Percentiles rank a stretch among this genome's conserved stretches.
Conservation (phyloP, 192 early-diverging fungal genomes). For the Coemansia sp. region DNA sequence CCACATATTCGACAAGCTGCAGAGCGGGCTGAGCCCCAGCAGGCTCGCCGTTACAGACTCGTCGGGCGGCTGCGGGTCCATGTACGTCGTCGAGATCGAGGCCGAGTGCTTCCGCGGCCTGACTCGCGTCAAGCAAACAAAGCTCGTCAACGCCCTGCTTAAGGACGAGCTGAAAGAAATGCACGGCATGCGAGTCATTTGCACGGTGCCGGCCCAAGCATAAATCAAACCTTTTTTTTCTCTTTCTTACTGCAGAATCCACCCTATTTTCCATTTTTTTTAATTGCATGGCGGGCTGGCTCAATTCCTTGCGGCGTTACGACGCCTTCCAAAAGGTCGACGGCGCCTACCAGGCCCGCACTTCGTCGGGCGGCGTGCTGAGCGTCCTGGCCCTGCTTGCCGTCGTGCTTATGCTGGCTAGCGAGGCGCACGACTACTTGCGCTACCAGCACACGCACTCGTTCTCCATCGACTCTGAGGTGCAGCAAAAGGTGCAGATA, state of each 20-base stretch:
- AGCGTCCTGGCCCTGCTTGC: constrained; percentile 69
- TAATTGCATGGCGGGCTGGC: constrained; percentile 7
- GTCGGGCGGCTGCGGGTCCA: constrained; percentile 96
- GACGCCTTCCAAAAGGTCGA: constrained; percentile 95
- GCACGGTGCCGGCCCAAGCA: constrained; percentile 25
- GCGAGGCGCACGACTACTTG: constrained; percentile 74
- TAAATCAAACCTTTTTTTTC: background rate
- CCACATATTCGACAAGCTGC: constrained; percentile 76
- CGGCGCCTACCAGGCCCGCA: constrained; percentile 70
- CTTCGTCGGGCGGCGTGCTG: constrained; percentile 73
- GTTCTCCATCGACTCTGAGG: constrained; percentile 77
- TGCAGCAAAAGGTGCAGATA: constrained; percentile 71
- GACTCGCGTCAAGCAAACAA: constrained; percentile 86
- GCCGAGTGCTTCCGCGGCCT: constrained; percentile 76
- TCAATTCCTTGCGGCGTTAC: constrained; percentile 25
- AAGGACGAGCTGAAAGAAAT: constrained; percentile 91
- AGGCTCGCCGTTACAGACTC: constrained; percentile 79
- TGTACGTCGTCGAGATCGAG: constrained; percentile 93
- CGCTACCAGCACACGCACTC: constrained; percentile 67
- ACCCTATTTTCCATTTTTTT: background rate
- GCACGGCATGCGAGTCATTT: constrained; percentile 78
- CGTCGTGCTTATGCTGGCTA: constrained; percentile 68
- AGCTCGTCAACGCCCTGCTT: constrained; percentile 84
- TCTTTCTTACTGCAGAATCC: background rate
- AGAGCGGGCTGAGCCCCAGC: constrained; percentile 66